Percentiles rank a stretch among this genome's conserved stretches.
Evolutionary conservation across 768 basidiomycete genomes (phyloP).

Genomic region (Lanmaoa pseudosensibilis): DNA sequence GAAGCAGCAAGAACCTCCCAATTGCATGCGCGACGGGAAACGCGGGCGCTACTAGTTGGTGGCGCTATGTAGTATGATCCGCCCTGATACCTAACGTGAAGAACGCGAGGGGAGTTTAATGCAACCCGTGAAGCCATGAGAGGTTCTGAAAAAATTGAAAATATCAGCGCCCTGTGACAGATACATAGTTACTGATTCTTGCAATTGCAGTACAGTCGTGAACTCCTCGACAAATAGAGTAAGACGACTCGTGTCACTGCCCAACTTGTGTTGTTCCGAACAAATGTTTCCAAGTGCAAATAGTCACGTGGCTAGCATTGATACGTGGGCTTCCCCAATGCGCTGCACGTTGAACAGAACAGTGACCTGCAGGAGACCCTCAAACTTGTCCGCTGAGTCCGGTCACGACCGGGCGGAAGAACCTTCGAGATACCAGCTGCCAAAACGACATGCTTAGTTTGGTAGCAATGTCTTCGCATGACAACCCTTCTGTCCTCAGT

Average conservation of each 20-base stretch:
- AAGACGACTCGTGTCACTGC: background rate
- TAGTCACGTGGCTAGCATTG: conserved; percentile 14
- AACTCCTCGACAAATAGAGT: background rate
- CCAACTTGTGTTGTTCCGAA: background rate
- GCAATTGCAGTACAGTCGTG: background rate
- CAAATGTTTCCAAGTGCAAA: background rate
- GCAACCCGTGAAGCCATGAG: too few species aligned
- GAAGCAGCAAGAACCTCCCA: background rate
- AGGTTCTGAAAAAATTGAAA: background rate
- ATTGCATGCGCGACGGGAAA: background rate
- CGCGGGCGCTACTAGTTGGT: background rate
- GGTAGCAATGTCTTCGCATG: conserved; percentile 21
- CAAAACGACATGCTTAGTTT: background rate
- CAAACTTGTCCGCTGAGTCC: background rate
- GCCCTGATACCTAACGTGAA: background rate
- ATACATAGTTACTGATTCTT: background rate
- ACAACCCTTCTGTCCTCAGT: conserved; percentile 19
- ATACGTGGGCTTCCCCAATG: conserved; percentile 2
- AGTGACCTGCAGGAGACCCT: background rate
- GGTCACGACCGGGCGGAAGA: background rate
- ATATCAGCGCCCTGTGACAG: background rate
- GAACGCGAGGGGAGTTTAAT: too few species aligned
- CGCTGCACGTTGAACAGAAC: conserved; percentile 10
- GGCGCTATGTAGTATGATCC: background rate
- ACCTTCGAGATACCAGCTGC: background rate